Evolutionary conservation across 768 basidiomycete genomes (phyloP), one percentile per base, ranked within the genome.

Genomic region (Termitomyces sp.): DNA sequence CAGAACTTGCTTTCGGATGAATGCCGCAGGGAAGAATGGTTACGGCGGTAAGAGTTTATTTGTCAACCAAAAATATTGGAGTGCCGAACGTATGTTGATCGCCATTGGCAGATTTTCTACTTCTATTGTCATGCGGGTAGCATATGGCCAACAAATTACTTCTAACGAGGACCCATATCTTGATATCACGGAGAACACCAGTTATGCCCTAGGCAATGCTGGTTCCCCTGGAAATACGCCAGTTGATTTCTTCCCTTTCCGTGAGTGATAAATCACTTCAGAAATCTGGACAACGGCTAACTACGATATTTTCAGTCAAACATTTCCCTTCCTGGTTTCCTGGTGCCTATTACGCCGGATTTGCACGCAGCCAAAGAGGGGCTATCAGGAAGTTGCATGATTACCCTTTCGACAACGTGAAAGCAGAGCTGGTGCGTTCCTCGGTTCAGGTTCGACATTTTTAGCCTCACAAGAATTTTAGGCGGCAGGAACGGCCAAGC

Each of bases 101-200:
- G 26, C 24, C n/a, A 16, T 2, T 2, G 12, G 14, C 22, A 53
- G 59, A 9, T 57, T 40, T 58, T 62, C 45, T 46, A 57, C 53
- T 4, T 61, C 62, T 1, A 65, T 64, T 8, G 67, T 70, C n/a
- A 65, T 71, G 62, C 53, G 52, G 27, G 49, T 69, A 16, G 64
- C 71, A 1, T 74, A 73, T 48, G 76, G 77, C 2, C 69, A 74
- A 33, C 57, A 62, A 13, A 62, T 75, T 33, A 61, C 58, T 8
- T 67, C 67, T 10, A 55, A 64, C 24, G 72, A 76, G 2, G 79
- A 82, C 55, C 70, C 70, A 2, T 71, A 74, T 50, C 64, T 82
- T n/a, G 43, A 64, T 4, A 58, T 74, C 6, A 73, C 72, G 2
- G 71, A 77, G 27, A 60, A 65, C 18, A 67, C 71, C 18, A 60